phyloP scores from a whole-genome alignment of 192 early-diverging fungal genomes.

The Thoreauomyces humboldtii region DNA sequence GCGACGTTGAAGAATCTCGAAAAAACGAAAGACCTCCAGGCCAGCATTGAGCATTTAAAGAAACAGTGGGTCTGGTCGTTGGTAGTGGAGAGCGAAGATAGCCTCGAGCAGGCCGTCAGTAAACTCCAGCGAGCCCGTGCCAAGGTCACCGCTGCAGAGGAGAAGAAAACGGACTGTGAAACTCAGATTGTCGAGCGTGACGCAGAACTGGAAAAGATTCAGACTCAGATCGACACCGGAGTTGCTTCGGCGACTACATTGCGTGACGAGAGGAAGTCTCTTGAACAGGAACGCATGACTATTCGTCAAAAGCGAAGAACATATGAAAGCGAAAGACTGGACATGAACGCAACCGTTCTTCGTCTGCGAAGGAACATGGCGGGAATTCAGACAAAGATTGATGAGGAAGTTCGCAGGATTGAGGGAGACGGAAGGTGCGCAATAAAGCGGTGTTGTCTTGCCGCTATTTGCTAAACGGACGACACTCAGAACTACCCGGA shows the following conservation, averaged over 20 bases:
- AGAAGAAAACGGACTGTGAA: constrained; percentile 4
- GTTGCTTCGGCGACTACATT: too few relatives aligned
- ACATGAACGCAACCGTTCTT: constrained; percentile 22
- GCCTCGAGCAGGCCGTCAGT: neutral
- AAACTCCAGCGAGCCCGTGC: constrained; percentile 2
- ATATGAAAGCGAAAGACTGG: constrained; percentile 51
- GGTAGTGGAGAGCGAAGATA: constrained; percentile 55
- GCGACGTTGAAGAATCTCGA: constrained; percentile 55
- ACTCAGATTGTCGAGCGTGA: neutral
- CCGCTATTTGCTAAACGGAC: neutral
- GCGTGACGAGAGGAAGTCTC: neutral
- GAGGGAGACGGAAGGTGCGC: constrained; percentile 1
- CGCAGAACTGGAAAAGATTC: neutral
- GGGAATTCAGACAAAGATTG: constrained; percentile 32
- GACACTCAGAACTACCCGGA: constrained; percentile 1
- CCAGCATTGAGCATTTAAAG: constrained; percentile 43
- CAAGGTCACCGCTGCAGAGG: neutral
- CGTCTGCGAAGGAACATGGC: constrained; percentile 2
- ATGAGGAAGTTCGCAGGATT: constrained; percentile 49
- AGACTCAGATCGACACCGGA: neutral
- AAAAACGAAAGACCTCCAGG: constrained; percentile 31
- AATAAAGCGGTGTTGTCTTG: neutral
- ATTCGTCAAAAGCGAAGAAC: constrained; percentile 15
- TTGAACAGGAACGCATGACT: neutral
- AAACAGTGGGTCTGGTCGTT: constrained; percentile 77